Evolutionary conservation across 805 yeast genomes (phyloP).

Genomic region (Metschnikowia arizonensis): DNA sequence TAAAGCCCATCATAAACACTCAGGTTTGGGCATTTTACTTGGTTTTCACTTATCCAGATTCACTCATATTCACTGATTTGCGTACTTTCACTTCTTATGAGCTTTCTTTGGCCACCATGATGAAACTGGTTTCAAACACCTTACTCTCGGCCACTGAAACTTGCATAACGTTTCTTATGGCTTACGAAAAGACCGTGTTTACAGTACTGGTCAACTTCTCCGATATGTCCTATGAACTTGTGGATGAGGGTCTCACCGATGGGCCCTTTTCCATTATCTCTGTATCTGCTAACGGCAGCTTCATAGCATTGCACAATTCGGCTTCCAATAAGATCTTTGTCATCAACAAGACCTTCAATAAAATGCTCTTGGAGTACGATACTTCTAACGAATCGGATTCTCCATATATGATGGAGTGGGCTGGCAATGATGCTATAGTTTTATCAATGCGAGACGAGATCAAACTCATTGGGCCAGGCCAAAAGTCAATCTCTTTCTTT

Average conservation of each 20-base stretch:
- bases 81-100: slow-evolving; percentile 36
- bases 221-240: slow-evolving; percentile 23
- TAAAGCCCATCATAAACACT: slow-evolving; percentile 24
- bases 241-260: slow-evolving; percentile 40
- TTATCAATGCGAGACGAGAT: slow-evolving; percentile 61
- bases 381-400: slow-evolving; percentile 34
- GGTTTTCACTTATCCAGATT: slow-evolving; percentile 38
- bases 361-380: slow-evolving; percentile 42
- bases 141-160: slow-evolving; percentile 13
- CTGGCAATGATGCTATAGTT: slow-evolving; percentile 79
- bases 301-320: slow-evolving; percentile 46
- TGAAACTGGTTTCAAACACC: slow-evolving; percentile 20
- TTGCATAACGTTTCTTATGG: slow-evolving; percentile 21
- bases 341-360: slow-evolving; percentile 43
- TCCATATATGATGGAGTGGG: slow-evolving; percentile 65
- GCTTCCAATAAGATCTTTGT: slow-evolving; percentile 45
- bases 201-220: slow-evolving; percentile 24
- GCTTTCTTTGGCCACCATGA: slow-evolving; percentile 27
- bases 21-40: slow-evolving; percentile 42
- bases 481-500: slow-evolving; percentile 52
- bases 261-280: slow-evolving; percentile 46
- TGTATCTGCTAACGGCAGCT: slow-evolving; percentile 52
- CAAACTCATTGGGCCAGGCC: slow-evolving; percentile 67
- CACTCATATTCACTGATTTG: slow-evolving; percentile 35
- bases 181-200: slow-evolving; percentile 27